Base-by-base conservation (phyloP, 306 rosid genomes). In the Vigna nakashimae region DNA sequence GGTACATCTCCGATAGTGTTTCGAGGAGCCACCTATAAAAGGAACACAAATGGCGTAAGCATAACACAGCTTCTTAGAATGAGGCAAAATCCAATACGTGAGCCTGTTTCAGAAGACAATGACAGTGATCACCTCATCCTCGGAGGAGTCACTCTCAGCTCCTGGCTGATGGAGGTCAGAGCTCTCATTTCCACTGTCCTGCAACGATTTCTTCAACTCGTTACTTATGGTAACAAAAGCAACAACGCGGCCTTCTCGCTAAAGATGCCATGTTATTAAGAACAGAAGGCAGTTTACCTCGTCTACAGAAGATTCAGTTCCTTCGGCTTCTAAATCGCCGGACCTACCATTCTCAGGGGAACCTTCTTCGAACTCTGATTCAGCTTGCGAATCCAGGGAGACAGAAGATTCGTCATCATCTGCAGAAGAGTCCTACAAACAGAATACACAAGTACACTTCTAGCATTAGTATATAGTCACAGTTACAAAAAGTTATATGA, bases 1-100 rank as follows among this genome's bases (percentile, higher is more conserved):
- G 97, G 98, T 74, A 92, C 98, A 66, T 92, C 88, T 56, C 98
- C 98, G 42, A 91, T n/a, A 0, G 97, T 92, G 80, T 95, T 95
- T 56, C 92, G 89, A 24, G 97, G 91, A 88, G 86, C 89, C 75
- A 87, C 97, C 98, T 94, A 49, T 28, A 1, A 70, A 79, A 74
- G 65, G 17, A 51, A 71, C 53, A 14, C 34, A 73, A 48, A 38
- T 58, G n/a, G 36, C 17, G 80, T 7, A 55, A 59, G 68, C 46
- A 71, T 50, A 42, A 38, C 7, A 42, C 58, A 34, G 56, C 67
- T 43, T 0, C 9, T 53, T 49, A 72, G 20, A 56, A 24, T 7
- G 53, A 75, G 52, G 45, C 28, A 4, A 43, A 65, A 68, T n/a
- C 11, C 22, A 50, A 68, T 73, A 2, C 1, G 46, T 42, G 9